Evolutionary conservation across 305 asterid species (phyloP), one percentile per base, ranked within the genome.

Genomic region (Lippia alba): DNA sequence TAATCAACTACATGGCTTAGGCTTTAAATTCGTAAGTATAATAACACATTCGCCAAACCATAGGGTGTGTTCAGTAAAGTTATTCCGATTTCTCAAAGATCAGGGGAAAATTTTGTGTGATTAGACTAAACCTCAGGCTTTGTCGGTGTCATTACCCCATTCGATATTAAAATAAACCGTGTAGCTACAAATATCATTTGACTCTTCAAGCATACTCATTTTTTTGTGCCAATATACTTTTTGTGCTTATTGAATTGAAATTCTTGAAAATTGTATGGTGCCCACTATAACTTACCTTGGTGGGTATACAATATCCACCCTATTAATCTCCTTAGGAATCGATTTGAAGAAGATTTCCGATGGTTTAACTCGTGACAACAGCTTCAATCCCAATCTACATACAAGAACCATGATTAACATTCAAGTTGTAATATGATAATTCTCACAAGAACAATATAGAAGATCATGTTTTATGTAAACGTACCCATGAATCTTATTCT

Each of bases 301-400:
- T 40, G 99, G 98, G 62, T 88, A 90, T 16, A 84, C 78, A 64
- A 94, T 80, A 70, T 89, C 99, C 63, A 92, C 77, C 54, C 73
- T 68, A 44, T 78, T 66, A 34, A 79, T 81, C 69, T 91, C 96
- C 86, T 94, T 94, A 0, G 97, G 87, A 61, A 94, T 89, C 56
- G 99, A 91, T 81, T 89, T 94, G 87, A 94, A 89, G 77, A 94
- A 87, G 56, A 86, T 84, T 85, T 92, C 97, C 0, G 97, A 87
- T n/a, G 99, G 98, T 81, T 87, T 94, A 56, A 94, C 96, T 18
- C 96, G 81, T 7, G 98, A 88, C 80, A 94, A 69, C 74, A 94
- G 87, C 80, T 79, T 82, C 87, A 94, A 40, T 41, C 99, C 99
- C 63, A 94, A 64, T 78, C 99, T 94, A 80, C 74, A 69, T 51